Conservation (phyloP, 805 yeast species). For the Suhomyces xylopsoci region DNA sequence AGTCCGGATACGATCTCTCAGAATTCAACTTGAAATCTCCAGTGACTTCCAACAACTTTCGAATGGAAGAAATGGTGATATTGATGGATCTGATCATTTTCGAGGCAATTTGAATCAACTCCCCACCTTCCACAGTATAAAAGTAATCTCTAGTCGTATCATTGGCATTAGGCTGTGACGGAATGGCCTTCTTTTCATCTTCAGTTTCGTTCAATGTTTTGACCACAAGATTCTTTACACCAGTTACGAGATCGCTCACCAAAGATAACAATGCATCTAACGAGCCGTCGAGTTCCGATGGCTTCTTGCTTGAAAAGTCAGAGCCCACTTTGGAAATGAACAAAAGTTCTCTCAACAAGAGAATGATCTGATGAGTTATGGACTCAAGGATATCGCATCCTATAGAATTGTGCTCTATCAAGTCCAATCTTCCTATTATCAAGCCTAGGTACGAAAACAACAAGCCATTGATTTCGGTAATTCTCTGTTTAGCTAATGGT, state of each 20-base stretch:
- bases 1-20: constrained; percentile 67
- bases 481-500: constrained; percentile 61
- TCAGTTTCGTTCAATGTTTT: constrained; percentile 45
- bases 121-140: constrained; percentile 67
- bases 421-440: constrained; percentile 72
- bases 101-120: constrained; percentile 56
- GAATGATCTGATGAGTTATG: constrained; percentile 64
- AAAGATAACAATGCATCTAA: constrained; percentile 57
- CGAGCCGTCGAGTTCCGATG: constrained; percentile 43
- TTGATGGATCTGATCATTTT: constrained; percentile 57
- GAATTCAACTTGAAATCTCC: constrained; percentile 63
- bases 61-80: constrained; percentile 48
- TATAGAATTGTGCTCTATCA: constrained; percentile 67
- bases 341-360: constrained; percentile 59
- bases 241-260: constrained; percentile 62
- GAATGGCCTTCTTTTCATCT: constrained; percentile 23
- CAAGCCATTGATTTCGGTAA: constrained; percentile 61
- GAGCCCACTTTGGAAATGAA: constrained; percentile 55
- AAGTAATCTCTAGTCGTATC: constrained; percentile 31
- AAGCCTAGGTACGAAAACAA: constrained; percentile 61
- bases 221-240: constrained; percentile 61
- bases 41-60: constrained; percentile 50
- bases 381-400: constrained; percentile 69
- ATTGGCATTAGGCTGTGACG: background rate
- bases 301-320: constrained; percentile 36